phyloP scores from a whole-genome alignment of 805 yeast species.

The Wickerhamiella musiphila region DNA sequence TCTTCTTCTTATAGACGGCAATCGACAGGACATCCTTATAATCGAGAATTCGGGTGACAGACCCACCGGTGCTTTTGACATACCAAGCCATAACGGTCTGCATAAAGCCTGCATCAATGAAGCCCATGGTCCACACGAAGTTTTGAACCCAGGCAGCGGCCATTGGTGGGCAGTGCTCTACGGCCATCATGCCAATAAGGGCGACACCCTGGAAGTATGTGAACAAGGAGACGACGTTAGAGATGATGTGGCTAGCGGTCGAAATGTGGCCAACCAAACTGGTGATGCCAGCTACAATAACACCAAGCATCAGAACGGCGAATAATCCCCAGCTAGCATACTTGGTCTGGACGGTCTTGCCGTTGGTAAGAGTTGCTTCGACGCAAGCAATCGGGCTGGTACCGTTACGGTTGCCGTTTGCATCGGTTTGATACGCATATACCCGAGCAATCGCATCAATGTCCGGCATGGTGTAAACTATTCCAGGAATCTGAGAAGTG shows the following conservation, averaged over 20 bases:
- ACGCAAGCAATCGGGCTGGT: constrained; percentile 67
- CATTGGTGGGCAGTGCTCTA: constrained; percentile 79
- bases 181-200: constrained; percentile 89
- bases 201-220: constrained; percentile 89
- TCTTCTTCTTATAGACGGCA: constrained; percentile 45
- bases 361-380: constrained; percentile 69
- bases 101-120: constrained; percentile 58
- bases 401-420: constrained; percentile 15
- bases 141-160: constrained; percentile 98
- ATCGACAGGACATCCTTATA: constrained; percentile 53
- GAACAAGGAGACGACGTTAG: constrained; percentile 82
- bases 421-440: constrained; percentile 36
- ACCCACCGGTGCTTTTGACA: constrained; percentile 60
- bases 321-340: constrained; percentile 96
- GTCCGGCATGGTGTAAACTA: constrained; percentile 86
- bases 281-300: constrained; percentile 70
- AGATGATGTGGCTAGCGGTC: constrained; percentile 95
- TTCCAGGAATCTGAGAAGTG: constrained; percentile 42
- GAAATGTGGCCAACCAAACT: constrained; percentile 77
- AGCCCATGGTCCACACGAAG: constrained; percentile 92
- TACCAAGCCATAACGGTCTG: constrained; percentile 28
- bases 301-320: constrained; percentile 73
- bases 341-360: constrained; percentile 82
- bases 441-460: constrained; percentile 83
- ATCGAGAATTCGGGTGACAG: constrained; percentile 54